These are phyloP conservation scores for Colletotrichum lindemuthianum DNA, from an alignment of 2,329 filamentous ascomycete species.

Conservation along the genomic window DNA sequence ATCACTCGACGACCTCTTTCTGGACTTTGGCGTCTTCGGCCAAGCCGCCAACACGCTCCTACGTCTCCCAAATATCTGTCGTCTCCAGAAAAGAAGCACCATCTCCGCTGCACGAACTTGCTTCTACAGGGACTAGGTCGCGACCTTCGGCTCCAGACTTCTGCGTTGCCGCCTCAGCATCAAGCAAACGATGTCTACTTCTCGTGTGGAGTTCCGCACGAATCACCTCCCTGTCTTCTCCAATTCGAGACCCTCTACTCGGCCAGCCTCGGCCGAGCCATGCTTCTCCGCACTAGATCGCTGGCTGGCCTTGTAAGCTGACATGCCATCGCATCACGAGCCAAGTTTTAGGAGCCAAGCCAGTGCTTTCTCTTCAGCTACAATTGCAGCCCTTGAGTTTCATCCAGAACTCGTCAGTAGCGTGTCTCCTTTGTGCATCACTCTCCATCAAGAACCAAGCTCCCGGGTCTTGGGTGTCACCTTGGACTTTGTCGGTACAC, in stretches of 20 bases:
- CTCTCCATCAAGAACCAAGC: neutral
- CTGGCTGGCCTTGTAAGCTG: neutral
- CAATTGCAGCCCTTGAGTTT: neutral
- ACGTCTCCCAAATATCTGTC: constrained; percentile 1
- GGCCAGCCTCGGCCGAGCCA: constrained; percentile 31
- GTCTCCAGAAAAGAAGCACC: constrained; percentile 12
- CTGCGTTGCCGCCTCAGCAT: constrained; percentile 12
- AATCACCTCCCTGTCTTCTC: constrained; percentile 34
- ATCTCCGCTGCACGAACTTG: constrained; percentile 5
- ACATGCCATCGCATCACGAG: neutral
- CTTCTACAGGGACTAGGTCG: constrained; percentile 11
- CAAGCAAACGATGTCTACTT: neutral
- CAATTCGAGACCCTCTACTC: constrained; percentile 21
- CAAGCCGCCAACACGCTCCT: neutral
- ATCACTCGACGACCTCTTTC: neutral
- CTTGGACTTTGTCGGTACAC: neutral
- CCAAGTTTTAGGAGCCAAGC: neutral
- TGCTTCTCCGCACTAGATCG: too few relatives aligned
- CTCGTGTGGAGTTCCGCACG: constrained; percentile 34
- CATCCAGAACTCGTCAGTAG: neutral
- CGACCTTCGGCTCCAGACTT: constrained; percentile 27
- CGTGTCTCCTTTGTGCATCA: neutral
- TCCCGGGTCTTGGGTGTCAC: constrained; percentile 15
- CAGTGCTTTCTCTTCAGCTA: too few relatives aligned
- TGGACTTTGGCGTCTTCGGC: neutral